phyloP scores from a whole-genome alignment of 2,329 filamentous ascomycete genomes.

The Stemphylium vesicarium region DNA sequence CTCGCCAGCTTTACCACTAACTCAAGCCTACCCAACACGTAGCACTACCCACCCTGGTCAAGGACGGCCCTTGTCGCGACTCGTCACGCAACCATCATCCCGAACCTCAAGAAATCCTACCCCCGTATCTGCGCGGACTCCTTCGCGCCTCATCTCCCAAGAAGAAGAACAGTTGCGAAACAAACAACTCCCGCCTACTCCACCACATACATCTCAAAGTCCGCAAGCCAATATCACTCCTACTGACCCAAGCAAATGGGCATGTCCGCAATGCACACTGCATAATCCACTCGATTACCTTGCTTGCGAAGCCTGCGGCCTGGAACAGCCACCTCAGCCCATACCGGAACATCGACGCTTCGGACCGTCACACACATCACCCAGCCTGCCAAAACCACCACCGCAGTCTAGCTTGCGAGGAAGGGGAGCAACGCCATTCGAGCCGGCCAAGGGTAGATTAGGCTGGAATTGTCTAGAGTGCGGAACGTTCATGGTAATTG shows the following conservation, averaged over 20 bases:
- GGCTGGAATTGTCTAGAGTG: slow-evolving; percentile 67
- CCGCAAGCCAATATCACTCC: slow-evolving; percentile 22
- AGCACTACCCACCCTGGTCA: slow-evolving; percentile 26
- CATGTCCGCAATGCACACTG: slow-evolving; percentile 67
- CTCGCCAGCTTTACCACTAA: slow-evolving; percentile 49
- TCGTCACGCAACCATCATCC: slow-evolving; percentile 31
- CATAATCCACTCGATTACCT: slow-evolving; percentile 66
- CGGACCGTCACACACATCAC: slow-evolving; percentile 28
- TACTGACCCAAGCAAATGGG: slow-evolving; percentile 57
- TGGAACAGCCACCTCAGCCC: slow-evolving; percentile 59
- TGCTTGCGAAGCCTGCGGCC: slow-evolving; percentile 65
- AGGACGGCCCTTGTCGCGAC: slow-evolving; percentile 43
- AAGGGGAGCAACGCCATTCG: slow-evolving; percentile 48
- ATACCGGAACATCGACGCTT: slow-evolving; percentile 43
- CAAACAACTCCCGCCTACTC: slow-evolving; percentile 38
- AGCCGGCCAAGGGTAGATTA: slow-evolving; percentile 55
- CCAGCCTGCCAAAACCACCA: slow-evolving; percentile 40
- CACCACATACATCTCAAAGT: slow-evolving; percentile 31
- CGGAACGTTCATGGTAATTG: slow-evolving; percentile 63
- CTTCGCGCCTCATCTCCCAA: slow-evolving; percentile 34
- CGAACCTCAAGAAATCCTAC: slow-evolving; percentile 16
- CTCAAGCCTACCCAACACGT: slow-evolving; percentile 13
- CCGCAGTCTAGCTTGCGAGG: slow-evolving; percentile 37
- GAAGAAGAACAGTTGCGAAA: slow-evolving; percentile 36
- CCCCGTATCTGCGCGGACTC: slow-evolving; percentile 17